Evolutionary conservation across 192 early-diverging fungal genomes (phyloP).

Genomic region (Coemansia sp.): DNA sequence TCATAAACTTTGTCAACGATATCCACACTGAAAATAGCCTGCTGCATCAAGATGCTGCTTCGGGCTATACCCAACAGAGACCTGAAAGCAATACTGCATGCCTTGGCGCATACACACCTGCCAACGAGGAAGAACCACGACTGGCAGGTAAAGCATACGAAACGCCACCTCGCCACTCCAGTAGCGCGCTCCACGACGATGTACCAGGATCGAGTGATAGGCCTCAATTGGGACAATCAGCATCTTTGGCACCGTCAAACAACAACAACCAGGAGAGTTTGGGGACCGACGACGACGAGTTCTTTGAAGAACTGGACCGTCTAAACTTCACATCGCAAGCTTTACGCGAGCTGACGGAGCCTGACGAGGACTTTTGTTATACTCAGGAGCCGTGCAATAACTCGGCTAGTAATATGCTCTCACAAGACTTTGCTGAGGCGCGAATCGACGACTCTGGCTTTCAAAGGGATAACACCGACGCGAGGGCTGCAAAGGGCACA

Average conservation of each 20-base stretch:
- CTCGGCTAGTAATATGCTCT: constrained; percentile 11
- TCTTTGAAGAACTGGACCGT: constrained; percentile 30
- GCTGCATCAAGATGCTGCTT: background rate
- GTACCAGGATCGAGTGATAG: constrained; percentile 3
- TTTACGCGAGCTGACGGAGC: constrained; percentile 40
- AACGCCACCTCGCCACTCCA: background rate
- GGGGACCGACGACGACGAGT: constrained; percentile 15
- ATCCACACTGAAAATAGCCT: background rate
- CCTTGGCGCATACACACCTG: background rate
- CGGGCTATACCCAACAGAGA: background rate
- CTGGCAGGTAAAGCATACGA: background rate
- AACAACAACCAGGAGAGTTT: constrained; percentile 10
- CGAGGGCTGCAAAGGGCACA: background rate
- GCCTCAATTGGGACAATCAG: background rate
- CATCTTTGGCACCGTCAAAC: constrained; percentile 4
- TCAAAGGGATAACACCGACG: constrained; percentile 6
- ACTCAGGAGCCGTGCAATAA: constrained; percentile 36
- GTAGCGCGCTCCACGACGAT: background rate
- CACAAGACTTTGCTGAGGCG: constrained; percentile 36
- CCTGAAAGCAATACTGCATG: background rate
- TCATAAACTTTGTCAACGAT: constrained; percentile 26
- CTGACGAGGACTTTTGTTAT: constrained; percentile 43
- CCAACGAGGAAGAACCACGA: background rate
- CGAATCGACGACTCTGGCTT: background rate
- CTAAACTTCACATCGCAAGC: constrained; percentile 42